These are phyloP conservation scores for Epichloe hybrida DNA, from an alignment of 2,329 filamentous ascomycete genomes.

Conservation along the genomic window DNA sequence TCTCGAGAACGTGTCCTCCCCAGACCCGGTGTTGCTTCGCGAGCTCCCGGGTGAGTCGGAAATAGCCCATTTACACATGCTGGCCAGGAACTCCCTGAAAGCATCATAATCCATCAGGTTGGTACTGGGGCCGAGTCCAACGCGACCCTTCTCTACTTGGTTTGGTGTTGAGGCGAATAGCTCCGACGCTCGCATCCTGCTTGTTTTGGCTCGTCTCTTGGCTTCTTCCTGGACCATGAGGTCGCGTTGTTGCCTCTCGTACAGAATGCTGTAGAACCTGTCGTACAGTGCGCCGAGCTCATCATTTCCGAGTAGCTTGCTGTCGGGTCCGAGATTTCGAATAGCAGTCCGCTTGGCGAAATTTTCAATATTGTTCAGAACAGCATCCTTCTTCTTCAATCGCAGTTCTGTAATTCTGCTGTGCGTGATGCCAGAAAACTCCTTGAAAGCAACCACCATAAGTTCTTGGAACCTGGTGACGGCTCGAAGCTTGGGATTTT, in stretches of 20 bases:
- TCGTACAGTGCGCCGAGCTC: slow-evolving; percentile 89
- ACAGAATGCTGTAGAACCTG: slow-evolving; percentile 81
- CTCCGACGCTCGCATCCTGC: slow-evolving; percentile 26
- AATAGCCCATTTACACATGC: slow-evolving; percentile 83
- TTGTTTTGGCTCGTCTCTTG: slow-evolving; percentile 49
- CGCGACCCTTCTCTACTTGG: slow-evolving; percentile 66
- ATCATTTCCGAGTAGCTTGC: slow-evolving; percentile 73
- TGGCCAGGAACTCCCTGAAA: slow-evolving; percentile 85
- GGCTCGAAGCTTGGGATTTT: slow-evolving; percentile 84
- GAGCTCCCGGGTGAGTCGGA: slow-evolving; percentile 64
- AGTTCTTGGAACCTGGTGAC: slow-evolving; percentile 95
- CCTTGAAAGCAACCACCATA: slow-evolving; percentile 98
- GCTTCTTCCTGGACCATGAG: slow-evolving; percentile 66
- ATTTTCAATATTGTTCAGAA: slow-evolving; percentile 89
- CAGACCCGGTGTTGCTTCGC: slow-evolving; percentile 30
- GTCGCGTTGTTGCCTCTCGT: slow-evolving; percentile 78
- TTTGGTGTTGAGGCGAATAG: slow-evolving; percentile 25
- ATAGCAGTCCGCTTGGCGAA: slow-evolving; percentile 97
- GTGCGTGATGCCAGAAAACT: slow-evolving; percentile 92
- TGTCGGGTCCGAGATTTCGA: slow-evolving; percentile 87
- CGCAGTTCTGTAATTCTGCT: slow-evolving; percentile 80
- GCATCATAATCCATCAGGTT: slow-evolving; percentile 96
- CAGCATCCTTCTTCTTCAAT: slow-evolving; percentile 83
- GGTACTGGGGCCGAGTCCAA: slow-evolving; percentile 77
- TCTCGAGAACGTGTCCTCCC: slow-evolving; percentile 45